Percentiles rank a stretch among this genome's conserved stretches.
Conservation (phyloP, 1,139 yeast genomes). For the Pichia inconspicua region DNA sequence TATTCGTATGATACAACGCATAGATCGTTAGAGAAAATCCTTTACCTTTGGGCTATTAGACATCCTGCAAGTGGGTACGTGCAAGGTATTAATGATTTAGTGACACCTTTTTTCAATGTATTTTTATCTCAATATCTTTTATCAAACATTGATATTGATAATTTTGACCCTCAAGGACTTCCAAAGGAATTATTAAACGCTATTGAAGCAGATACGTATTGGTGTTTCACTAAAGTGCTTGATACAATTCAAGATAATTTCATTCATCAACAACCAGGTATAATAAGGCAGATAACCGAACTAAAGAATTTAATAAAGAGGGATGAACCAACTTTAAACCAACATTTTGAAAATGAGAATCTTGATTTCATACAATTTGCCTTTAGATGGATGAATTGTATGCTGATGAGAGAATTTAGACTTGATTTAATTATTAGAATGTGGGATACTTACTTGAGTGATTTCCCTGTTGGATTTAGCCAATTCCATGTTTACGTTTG, state of each 20-base stretch:
- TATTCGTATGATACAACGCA: conserved; percentile 70
- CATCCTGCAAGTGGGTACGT: conserved; percentile 99
- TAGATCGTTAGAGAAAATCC: conserved; percentile 65
- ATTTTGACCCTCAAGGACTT: conserved; percentile 56
- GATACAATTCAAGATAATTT: conserved; percentile 96
- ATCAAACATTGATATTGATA: conserved; percentile 36
- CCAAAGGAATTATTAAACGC: conserved; percentile 48
- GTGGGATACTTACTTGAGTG: conserved; percentile 97
- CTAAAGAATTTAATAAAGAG: conserved; percentile 69
- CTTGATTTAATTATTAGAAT: conserved; percentile 74
- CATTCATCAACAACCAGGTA: conserved; percentile 97
- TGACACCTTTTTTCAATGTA: conserved; percentile 89
- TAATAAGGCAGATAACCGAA: conserved; percentile 80
- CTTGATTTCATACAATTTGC: conserved; percentile 92
- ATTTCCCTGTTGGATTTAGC: conserved; percentile 80
- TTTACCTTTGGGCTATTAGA: conserved; percentile 92
- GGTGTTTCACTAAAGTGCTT: conserved; percentile 86
- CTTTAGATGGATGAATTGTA: conserved; percentile 98
- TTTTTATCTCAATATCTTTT: conserved; percentile 63
- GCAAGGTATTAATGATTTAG: conserved; percentile 95
- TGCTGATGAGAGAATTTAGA: conserved; percentile 86
- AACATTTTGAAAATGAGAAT: conserved; percentile 71
- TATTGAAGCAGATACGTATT: conserved; percentile 91
- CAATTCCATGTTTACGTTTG: conserved; percentile 95
- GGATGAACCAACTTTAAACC: conserved; percentile 65